Evolutionary conservation across 129 eudicot genomes (phyloP).

Genomic region (Centella asiatica): DNA sequence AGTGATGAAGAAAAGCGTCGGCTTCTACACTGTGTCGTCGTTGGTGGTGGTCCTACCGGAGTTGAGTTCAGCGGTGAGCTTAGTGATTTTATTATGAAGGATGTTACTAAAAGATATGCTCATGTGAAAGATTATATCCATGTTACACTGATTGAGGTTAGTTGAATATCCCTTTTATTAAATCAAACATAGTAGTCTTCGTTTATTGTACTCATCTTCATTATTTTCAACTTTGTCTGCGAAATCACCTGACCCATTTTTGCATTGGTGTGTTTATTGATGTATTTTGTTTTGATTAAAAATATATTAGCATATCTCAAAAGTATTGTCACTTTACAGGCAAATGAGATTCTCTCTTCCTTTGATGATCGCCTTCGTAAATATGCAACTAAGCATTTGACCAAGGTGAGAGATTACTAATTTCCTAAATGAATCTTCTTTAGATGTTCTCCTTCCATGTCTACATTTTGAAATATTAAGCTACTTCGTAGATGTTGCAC

Average conservation of each 20-base stretch:
- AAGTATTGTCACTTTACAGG: constrained; percentile 39
- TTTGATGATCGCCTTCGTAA: constrained; percentile 87
- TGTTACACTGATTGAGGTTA: constrained; percentile 93
- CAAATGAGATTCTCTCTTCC: constrained; percentile 85
- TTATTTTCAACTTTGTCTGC: neutral
- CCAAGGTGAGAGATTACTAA: constrained; percentile 47
- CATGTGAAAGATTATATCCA: constrained; percentile 87
- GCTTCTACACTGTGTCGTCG: constrained; percentile 91
- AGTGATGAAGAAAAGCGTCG: constrained; percentile 81
- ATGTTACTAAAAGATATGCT: constrained; percentile 78
- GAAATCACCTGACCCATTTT: neutral
- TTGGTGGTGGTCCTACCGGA: constrained; percentile 99
- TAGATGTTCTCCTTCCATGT: no score
- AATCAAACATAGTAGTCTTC: neutral
- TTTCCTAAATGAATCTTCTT: neutral
- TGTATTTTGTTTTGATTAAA: neutral
- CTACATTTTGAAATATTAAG: no score
- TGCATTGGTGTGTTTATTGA: no score
- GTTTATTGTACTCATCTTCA: neutral
- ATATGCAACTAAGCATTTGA: constrained; percentile 77
- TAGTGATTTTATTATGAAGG: constrained; percentile 86
- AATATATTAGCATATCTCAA: neutral
- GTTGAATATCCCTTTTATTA: constrained; percentile 6
- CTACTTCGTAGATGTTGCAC: no score
- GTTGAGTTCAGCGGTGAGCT: constrained; percentile 98